These are phyloP conservation scores for Chalciporus sphaerocephalus DNA, from an alignment of 768 basidiomycete species.

Conservation along the genomic window DNA sequence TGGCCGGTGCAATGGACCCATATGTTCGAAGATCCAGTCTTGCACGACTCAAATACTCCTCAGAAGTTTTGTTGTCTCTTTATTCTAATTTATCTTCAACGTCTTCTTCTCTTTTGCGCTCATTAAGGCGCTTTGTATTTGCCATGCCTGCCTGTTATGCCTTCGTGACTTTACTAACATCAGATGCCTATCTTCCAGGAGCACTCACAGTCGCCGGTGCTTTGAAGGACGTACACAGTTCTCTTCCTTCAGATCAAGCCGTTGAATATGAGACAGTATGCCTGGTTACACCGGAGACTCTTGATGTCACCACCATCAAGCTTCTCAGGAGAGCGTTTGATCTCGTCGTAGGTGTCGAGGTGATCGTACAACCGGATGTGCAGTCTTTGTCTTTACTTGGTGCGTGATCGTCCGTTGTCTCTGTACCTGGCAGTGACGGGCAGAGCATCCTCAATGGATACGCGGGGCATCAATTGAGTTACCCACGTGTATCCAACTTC, in stretches of 20 bases:
- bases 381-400: constrained; percentile 77
- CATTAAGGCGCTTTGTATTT: constrained; percentile 7
- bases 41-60: no score
- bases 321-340: constrained; percentile 77
- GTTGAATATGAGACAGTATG: constrained; percentile 70
- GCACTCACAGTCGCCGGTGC: constrained; percentile 84
- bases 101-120: constrained; percentile 17
- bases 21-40: no score
- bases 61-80: constrained; percentile 2
- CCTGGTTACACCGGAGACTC: constrained; percentile 89
- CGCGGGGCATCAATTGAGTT: constrained; percentile 9
- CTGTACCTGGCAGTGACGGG: constrained; percentile 4
- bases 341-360: constrained; percentile 87
- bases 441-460: constrained; percentile 2
- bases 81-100: constrained; percentile 19
- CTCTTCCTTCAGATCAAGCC: constrained; percentile 41
- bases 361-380: constrained; percentile 66
- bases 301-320: constrained; percentile 78
- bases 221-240: constrained; percentile 67
- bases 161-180: constrained; percentile 90
- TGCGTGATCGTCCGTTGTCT: constrained; percentile 32
- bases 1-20: no score
- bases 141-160: constrained; percentile 68
- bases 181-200: constrained; percentile 89
- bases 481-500: constrained; percentile 7